phyloP scores from a whole-genome alignment of 352 stramenopile species.

The Phytophthora fragariae region DNA sequence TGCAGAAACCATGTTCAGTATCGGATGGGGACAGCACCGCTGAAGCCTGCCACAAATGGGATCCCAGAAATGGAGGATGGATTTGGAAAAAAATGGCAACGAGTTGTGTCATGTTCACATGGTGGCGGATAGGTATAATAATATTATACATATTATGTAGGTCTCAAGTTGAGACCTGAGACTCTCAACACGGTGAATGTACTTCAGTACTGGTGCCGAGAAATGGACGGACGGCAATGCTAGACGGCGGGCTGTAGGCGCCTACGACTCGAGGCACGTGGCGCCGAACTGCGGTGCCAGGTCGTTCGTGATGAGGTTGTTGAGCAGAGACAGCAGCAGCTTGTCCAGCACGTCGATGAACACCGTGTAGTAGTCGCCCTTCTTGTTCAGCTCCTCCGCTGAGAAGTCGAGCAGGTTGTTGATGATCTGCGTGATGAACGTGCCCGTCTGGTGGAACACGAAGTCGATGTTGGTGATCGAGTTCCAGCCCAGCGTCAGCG shows the following conservation, averaged over 20 bases:
- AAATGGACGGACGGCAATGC: slow-evolving; percentile 3
- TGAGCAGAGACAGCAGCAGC: slow-evolving; percentile 56
- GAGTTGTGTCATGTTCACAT: slow-evolving; percentile 17
- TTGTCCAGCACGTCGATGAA: slow-evolving; percentile 49
- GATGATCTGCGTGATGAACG: slow-evolving; percentile 53
- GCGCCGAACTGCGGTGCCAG: slow-evolving; percentile 53
- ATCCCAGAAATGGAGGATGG: slow-evolving; percentile 29
- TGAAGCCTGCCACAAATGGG: slow-evolving; percentile 34
- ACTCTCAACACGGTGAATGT: neutral
- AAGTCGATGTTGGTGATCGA: slow-evolving; percentile 64
- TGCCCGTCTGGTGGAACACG: slow-evolving; percentile 48
- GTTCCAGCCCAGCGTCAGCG: slow-evolving; percentile 48
- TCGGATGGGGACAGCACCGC: neutral
- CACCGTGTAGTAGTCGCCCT: slow-evolving; percentile 63
- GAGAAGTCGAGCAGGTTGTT: slow-evolving; percentile 61
- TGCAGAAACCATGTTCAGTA: neutral
- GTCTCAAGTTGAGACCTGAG: neutral
- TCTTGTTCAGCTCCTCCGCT: slow-evolving; percentile 67
- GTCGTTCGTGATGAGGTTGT: slow-evolving; percentile 54
- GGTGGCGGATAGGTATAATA: neutral
- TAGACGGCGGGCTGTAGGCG: neutral
- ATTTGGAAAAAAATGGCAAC: slow-evolving; percentile 19
- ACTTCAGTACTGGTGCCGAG: neutral
- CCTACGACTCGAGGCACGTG: slow-evolving; percentile 46
- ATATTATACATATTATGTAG: too few species aligned